A percentile compares a stretch with the other conserved stretches of the same genome.
These are phyloP conservation scores for Globisporangium viniferum DNA, from an alignment of 352 stramenopile genomes.

Conservation along the genomic window DNA sequence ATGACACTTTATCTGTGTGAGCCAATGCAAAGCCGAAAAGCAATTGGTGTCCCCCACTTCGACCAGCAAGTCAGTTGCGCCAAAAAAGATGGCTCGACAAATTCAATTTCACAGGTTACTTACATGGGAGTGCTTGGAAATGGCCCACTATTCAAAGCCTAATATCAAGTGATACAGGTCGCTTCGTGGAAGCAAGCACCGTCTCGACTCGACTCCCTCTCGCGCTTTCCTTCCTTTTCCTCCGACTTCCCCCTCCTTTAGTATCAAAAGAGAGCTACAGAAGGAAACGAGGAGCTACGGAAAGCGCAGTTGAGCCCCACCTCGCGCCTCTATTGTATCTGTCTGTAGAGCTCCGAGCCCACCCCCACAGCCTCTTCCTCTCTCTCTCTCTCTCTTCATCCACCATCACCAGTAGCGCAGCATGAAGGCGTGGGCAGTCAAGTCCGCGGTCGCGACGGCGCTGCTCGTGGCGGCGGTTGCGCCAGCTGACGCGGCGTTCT, in stretches of 20 bases:
- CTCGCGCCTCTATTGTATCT: neutral
- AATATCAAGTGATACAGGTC: neutral
- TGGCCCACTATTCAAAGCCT: neutral
- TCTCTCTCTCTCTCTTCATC: neutral
- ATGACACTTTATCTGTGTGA: neutral
- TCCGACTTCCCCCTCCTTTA: neutral
- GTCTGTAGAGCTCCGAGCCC: neutral
- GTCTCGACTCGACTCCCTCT: neutral
- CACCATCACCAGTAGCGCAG: neutral
- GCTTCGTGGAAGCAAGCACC: neutral
- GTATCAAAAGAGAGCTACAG: neutral
- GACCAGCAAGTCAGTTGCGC: neutral
- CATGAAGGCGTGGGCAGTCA: slow-evolving; percentile 15
- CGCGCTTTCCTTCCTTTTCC: neutral
- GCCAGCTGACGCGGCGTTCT: slow-evolving; percentile 60
- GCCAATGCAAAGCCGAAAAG: too few species aligned
- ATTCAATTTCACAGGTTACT: neutral
- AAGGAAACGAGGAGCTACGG: neutral
- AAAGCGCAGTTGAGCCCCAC: neutral
- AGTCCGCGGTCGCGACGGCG: slow-evolving; percentile 16
- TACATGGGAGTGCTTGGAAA: neutral
- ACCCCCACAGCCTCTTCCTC: neutral
- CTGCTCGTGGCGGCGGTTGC: slow-evolving; percentile 11
- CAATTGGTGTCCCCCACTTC: neutral
- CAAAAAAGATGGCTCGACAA: neutral